These are phyloP conservation scores for Panaeolus cyanescens DNA, from an alignment of 768 basidiomycete species.

Conservation along the genomic window DNA sequence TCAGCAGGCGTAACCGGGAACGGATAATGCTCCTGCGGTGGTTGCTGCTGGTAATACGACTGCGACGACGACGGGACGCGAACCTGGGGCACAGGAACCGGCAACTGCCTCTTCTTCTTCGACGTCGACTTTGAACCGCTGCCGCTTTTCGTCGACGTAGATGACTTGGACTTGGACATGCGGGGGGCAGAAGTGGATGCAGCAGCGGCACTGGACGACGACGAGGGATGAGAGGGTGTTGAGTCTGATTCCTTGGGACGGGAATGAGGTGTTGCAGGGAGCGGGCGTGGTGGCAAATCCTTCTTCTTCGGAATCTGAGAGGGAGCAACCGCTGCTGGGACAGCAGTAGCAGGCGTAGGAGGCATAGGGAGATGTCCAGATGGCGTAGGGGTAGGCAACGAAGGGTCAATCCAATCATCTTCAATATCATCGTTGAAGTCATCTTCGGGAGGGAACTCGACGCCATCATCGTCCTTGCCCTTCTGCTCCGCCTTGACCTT, in stretches of 20 bases:
- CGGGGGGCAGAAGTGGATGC: constrained; percentile 9
- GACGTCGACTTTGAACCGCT: constrained; percentile 21
- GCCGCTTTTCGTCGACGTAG: constrained; percentile 9
- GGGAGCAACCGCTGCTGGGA: constrained; percentile 6
- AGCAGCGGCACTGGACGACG: not conserved
- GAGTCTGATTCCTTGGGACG: constrained; percentile 14
- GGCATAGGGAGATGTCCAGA: constrained; percentile 7
- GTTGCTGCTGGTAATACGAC: constrained; percentile 10
- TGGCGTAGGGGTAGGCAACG: constrained; percentile 37
- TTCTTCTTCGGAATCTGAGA: not conserved
- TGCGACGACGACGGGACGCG: constrained; percentile 30
- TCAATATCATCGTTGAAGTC: constrained; percentile 52
- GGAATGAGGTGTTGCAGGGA: constrained; percentile 26
- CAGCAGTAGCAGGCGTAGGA: constrained; percentile 23
- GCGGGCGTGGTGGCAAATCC: not conserved
- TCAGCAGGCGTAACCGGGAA: constrained; percentile 60
- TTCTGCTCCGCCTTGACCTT: constrained; percentile 18
- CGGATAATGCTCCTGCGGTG: constrained; percentile 51
- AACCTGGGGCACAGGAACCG: constrained; percentile 45
- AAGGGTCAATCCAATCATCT: constrained; percentile 73
- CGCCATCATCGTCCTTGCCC: constrained; percentile 11
- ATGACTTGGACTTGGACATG: constrained; percentile 16
- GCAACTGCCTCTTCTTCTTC: constrained; percentile 43
- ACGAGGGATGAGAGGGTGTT: constrained; percentile 17
- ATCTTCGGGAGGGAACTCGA: constrained; percentile 16